These are phyloP conservation scores for Pseudonitzschia delicatissima DNA, from an alignment of 108 stramenopile genomes.

Conservation along the genomic window DNA sequence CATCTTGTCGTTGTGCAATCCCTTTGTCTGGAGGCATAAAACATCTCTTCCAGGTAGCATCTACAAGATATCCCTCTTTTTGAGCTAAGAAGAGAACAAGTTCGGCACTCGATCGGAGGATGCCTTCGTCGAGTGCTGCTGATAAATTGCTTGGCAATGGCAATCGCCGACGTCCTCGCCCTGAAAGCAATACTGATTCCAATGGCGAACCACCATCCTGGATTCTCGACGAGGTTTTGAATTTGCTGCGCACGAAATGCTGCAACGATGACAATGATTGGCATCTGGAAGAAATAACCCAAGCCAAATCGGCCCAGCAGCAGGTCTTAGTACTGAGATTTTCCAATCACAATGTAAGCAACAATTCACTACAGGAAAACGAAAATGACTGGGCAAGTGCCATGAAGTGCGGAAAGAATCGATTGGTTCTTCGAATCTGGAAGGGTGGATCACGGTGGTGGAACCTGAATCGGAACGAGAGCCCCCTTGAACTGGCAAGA, in stretches of 20 bases:
- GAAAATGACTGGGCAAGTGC: slow-evolving; percentile 6
- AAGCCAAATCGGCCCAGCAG: slow-evolving; percentile 42
- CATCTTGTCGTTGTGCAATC: too few species aligned
- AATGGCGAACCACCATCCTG: too few species aligned
- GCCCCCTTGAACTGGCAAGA: slow-evolving; percentile 37
- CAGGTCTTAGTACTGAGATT: slow-evolving; percentile 26
- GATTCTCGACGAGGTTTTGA: not conserved
- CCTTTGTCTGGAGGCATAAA: too few species aligned
- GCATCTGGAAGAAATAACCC: slow-evolving; percentile 2
- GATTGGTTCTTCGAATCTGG: slow-evolving; percentile 66
- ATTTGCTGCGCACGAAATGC: not conserved
- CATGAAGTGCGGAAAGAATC: slow-evolving; percentile 18
- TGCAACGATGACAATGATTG: not conserved
- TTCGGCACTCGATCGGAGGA: too few species aligned
- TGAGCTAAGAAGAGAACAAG: too few species aligned
- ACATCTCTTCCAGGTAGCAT: too few species aligned
- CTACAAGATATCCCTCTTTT: too few species aligned
- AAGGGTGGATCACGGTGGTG: slow-evolving; percentile 73
- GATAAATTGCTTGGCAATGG: too few species aligned
- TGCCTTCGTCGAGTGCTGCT: too few species aligned
- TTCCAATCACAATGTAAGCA: not conserved
- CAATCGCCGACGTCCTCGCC: too few species aligned
- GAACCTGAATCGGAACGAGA: slow-evolving; percentile 66
- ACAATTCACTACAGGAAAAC: not conserved
- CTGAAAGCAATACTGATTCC: too few species aligned